These are phyloP conservation scores for Amoebophrya sp. DNA, from an alignment of 169 alveolate genomes.

Conservation along the genomic window DNA sequence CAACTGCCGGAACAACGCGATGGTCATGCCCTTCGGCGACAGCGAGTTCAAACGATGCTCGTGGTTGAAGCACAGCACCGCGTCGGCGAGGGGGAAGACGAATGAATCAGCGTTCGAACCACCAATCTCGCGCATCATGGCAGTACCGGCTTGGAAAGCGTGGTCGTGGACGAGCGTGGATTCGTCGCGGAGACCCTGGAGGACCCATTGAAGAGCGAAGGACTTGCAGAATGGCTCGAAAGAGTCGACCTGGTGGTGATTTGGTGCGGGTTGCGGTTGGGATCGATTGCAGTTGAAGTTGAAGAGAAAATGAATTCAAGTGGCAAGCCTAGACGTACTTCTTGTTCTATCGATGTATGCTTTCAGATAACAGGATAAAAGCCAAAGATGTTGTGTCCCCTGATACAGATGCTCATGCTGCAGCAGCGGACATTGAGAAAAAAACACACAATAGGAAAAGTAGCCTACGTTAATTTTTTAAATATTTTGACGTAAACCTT, in stretches of 20 bases:
- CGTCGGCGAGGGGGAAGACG: neutral
- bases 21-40: neutral
- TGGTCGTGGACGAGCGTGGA: neutral
- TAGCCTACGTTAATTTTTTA: too few species aligned
- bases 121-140: neutral
- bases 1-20: neutral
- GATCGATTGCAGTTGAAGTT: too few species aligned
- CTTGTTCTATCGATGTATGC: too few species aligned
- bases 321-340: too few species aligned
- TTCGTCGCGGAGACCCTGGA: neutral
- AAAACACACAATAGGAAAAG: too few species aligned
- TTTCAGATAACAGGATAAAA: too few species aligned
- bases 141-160: neutral
- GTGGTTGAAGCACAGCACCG: neutral
- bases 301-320: too few species aligned
- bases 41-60: neutral
- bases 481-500: too few species aligned
- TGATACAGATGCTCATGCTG: too few species aligned
- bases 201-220: neutral
- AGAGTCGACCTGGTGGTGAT: neutral
- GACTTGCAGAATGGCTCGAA: neutral
- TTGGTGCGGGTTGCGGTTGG: too few species aligned
- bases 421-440: too few species aligned
- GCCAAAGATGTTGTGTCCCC: too few species aligned
- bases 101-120: neutral